A percentile compares a stretch with the other conserved stretches of the same genome.
Conservation (phyloP, 1,284 basidiomycete species). For the Gymnopus androsaceus region DNA sequence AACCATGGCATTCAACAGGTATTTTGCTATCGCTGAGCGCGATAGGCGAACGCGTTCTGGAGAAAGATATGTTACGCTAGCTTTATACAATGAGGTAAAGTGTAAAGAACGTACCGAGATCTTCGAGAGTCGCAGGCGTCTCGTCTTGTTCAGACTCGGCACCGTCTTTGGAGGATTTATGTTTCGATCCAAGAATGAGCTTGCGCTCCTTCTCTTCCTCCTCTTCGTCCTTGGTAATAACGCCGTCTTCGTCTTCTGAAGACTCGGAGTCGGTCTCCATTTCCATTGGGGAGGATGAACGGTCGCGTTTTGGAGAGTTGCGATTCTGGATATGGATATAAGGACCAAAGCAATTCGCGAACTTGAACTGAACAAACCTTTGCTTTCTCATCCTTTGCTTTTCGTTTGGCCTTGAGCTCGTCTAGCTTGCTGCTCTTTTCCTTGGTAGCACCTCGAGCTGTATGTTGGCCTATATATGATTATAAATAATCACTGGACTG, state of each 20-base stretch:
- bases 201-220: constrained; percentile 70
- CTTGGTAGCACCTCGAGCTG: constrained; percentile 78
- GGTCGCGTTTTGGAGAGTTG: constrained; percentile 63
- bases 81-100: too few species aligned
- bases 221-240: constrained; percentile 68
- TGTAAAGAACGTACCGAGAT: too few species aligned
- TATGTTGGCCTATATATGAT: too few species aligned
- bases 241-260: constrained; percentile 63
- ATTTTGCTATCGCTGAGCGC: constrained; percentile 65
- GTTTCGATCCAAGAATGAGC: constrained; percentile 51
- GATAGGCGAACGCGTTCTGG: constrained; percentile 57
- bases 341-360: constrained; percentile 17
- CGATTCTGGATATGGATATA: constrained; percentile 36
- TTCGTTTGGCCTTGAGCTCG: constrained; percentile 81
- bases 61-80: too few species aligned
- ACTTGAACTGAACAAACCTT: constrained; percentile 49
- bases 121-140: constrained; percentile 52
- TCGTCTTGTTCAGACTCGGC: constrained; percentile 41
- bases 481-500: neutral
- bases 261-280: constrained; percentile 68
- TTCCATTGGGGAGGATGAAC: constrained; percentile 73
- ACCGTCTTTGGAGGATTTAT: too few species aligned
- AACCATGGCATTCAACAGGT: constrained; percentile 75
- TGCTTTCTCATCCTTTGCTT: constrained; percentile 78
- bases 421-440: constrained; percentile 82